phyloP scores from a whole-genome alignment of 1,139 yeast species.

The Meyerozyma athensensis region DNA sequence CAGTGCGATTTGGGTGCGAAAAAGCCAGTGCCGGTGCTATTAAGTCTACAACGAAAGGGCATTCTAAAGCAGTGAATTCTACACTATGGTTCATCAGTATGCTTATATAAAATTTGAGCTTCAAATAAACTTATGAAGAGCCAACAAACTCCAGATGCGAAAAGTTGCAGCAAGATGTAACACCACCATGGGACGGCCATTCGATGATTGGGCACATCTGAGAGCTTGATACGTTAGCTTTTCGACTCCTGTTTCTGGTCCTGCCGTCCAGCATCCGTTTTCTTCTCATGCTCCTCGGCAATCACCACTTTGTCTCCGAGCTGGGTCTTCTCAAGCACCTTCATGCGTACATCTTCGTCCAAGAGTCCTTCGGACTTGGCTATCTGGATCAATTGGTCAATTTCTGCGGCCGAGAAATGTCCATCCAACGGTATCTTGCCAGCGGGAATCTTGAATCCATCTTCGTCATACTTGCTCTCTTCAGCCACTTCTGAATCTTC shows the following conservation, averaged over 20 bases:
- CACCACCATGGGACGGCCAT: too few relatives aligned
- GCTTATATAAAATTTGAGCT: neutral
- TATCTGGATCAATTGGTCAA: conserved; percentile 24
- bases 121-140: neutral
- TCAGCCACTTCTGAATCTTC: conserved; percentile 6
- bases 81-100: too few relatives aligned
- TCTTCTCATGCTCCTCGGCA: conserved; percentile 7
- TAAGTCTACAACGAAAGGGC: too few relatives aligned
- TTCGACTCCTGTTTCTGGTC: neutral
- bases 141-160: neutral
- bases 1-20: conserved; percentile 2
- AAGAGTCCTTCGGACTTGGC: conserved; percentile 31
- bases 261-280: neutral
- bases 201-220: neutral
- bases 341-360: conserved; percentile 22
- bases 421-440: conserved; percentile 41
- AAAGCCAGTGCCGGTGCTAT: too few relatives aligned
- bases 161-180: too few relatives aligned
- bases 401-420: conserved; percentile 34
- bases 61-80: too few relatives aligned
- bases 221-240: neutral
- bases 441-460: conserved; percentile 34
- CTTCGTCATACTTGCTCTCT: conserved; percentile 20
- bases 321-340: conserved; percentile 21
- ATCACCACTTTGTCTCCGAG: conserved; percentile 16